Base-by-base conservation (phyloP, 2,329 filamentous ascomycete species). In the Penicillium sp. region DNA sequence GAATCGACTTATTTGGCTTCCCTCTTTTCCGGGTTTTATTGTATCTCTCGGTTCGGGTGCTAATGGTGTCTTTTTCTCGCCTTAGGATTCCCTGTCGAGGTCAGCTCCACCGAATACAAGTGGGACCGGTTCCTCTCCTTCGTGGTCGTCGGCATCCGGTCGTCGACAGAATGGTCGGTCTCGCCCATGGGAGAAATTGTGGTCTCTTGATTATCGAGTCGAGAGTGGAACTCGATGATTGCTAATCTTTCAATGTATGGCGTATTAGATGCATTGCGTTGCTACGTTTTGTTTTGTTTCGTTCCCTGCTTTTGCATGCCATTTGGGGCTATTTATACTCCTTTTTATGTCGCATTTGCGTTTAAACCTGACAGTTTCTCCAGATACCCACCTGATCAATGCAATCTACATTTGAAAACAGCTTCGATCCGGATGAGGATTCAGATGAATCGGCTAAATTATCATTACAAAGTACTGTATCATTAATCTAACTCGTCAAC, bases 151-250 rank as follows among this genome's bases (percentile, higher is more conserved):
- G n/a, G 59, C 60, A 10, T 58, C 62, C 4, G 53, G 42, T 38
- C 61, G 56, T 41, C 62, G 59, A 37, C 49, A 56, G 25, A 44
- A 42, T 16, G 46, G 56, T 7, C 63, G 59, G 41, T 55, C 64
- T 37, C 63, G 68, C 5, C 65, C 69, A 22, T 75, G 71, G 71
- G 70, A 73, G 54, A 73, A 68, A 44, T 44, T 74, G 12, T 74
- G 71, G 64, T 73, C 69, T 42, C 62, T 75, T 44, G 71, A 75
- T 43, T 75, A 72, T 62, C 66, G 67, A 14, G 54, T 66, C 22
- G 69, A 71, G 43, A 60, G 63, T 48, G 56, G 60, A 7, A 48
- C 52, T 42, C 44, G 48, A 43, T 60, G 55, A 50, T 50, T 12
- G 28, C 14, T 18, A 36, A 9, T 10, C 25, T 29, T n/a, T 19